Percentiles rank a stretch among this genome's conserved stretches.
phyloP scores from a whole-genome alignment of 495 filamentous ascomycete genomes.

The Penicillium roqueforti region DNA sequence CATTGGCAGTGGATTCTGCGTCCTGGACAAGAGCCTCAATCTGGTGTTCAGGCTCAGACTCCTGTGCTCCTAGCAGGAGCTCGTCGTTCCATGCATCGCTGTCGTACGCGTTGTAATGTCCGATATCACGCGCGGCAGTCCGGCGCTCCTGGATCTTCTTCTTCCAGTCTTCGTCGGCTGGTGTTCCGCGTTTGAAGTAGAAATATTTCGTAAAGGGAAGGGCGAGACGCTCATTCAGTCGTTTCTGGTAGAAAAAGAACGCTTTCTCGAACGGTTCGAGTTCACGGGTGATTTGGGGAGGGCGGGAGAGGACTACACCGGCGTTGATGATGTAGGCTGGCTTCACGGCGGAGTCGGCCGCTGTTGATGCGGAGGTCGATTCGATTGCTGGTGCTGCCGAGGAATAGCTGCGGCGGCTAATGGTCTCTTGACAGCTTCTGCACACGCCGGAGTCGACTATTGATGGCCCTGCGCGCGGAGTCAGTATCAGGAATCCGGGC shows the following conservation, averaged over 20 bases:
- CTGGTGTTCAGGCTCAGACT: slow-evolving; percentile 55
- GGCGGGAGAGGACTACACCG: slow-evolving; percentile 79
- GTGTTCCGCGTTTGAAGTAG: slow-evolving; percentile 92
- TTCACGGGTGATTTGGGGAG: slow-evolving; percentile 79
- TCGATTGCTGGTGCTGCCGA: slow-evolving; percentile 38
- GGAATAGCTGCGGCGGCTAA: slow-evolving; percentile 45
- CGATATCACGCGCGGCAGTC: slow-evolving; percentile 77
- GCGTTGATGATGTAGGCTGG: slow-evolving; percentile 66
- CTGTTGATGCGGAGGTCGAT: slow-evolving; percentile 27
- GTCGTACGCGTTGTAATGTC: slow-evolving; percentile 77
- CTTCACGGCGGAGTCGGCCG: slow-evolving; percentile 34
- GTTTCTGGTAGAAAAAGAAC: slow-evolving; percentile 94
- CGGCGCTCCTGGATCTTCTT: slow-evolving; percentile 72
- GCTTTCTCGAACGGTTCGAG: slow-evolving; percentile 85
- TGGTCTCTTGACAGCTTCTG: slow-evolving; percentile 48
- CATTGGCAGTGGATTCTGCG: slow-evolving; percentile 64
- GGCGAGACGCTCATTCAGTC: slow-evolving; percentile 87
- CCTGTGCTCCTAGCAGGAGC: slow-evolving; percentile 64
- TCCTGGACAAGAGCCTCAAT: slow-evolving; percentile 68
- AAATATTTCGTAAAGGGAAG: slow-evolving; percentile 88
- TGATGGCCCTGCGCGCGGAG: slow-evolving; percentile 34
- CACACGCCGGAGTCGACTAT: slow-evolving; percentile 45
- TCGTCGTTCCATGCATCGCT: slow-evolving; percentile 89
- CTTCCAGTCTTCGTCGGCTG: slow-evolving; percentile 83
- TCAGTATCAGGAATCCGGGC: slow-evolving; percentile 5